phyloP scores from a whole-genome alignment of 2,329 filamentous ascomycete species.

The Colletotrichum sp. region DNA sequence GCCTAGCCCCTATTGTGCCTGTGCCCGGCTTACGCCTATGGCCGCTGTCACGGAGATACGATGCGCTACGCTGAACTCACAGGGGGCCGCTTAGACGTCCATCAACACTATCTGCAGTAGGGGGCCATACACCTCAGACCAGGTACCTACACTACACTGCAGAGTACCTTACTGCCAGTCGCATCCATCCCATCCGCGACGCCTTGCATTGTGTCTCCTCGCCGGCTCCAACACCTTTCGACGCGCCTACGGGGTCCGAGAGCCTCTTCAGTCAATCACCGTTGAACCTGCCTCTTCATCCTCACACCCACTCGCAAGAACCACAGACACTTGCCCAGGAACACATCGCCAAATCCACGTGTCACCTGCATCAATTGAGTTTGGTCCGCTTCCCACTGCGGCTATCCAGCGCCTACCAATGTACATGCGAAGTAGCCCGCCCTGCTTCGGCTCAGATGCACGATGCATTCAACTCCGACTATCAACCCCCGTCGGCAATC shows the following conservation, averaged over 20 bases:
- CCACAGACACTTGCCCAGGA: background rate
- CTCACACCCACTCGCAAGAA: background rate
- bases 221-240: background rate
- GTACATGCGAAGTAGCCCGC: background rate
- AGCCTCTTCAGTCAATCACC: background rate
- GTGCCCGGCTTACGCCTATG: background rate
- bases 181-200: background rate
- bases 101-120: background rate
- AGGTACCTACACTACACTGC: background rate
- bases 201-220: background rate
- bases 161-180: background rate
- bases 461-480: background rate
- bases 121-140: background rate
- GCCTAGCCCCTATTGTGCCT: background rate
- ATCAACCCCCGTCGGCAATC: background rate
- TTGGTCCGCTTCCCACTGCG: background rate
- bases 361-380: background rate
- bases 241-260: background rate
- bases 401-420: background rate
- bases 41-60: background rate
- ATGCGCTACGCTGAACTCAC: background rate
- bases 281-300: background rate
- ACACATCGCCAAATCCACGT: slow-evolving; percentile 10
- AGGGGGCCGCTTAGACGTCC: background rate
- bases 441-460: background rate